phyloP scores from a whole-genome alignment of 371 early-diverging fungal genomes.

The Syncephalastrum racemosum region DNA sequence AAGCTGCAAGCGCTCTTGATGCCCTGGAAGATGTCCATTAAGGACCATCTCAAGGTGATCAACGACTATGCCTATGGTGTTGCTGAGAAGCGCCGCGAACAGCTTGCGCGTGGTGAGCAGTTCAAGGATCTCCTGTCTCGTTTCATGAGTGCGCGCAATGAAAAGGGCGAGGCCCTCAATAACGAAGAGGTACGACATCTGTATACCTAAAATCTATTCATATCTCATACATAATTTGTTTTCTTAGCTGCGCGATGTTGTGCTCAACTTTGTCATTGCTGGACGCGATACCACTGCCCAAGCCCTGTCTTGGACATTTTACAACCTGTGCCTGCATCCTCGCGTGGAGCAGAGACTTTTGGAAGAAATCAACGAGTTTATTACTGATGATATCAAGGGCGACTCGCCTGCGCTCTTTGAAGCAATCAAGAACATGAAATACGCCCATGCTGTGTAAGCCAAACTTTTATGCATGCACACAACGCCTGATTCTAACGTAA shows the following conservation, averaged over 20 bases:
- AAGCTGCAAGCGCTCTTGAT: conserved; percentile 17
- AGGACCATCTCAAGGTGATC: conserved; percentile 37
- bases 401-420: conserved; percentile 42
- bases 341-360: conserved; percentile 52
- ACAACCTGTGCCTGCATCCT: conserved; percentile 48
- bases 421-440: conserved; percentile 48
- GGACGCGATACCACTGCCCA: conserved; percentile 73
- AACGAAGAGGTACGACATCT: conserved; percentile 44
- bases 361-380: conserved; percentile 50
- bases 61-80: conserved; percentile 49
- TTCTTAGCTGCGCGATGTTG: conserved; percentile 45
- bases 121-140: conserved; percentile 56
- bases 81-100: conserved; percentile 37
- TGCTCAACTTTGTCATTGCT: conserved; percentile 71
- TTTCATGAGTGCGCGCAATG: conserved; percentile 59
- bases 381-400: conserved; percentile 35
- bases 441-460: conserved; percentile 60
- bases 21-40: conserved; percentile 27
- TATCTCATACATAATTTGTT: no score
- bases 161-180: conserved; percentile 45
- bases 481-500: neutral
- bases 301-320: conserved; percentile 70
- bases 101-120: conserved; percentile 21
- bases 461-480: no score
- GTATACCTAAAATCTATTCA: no score